Base-by-base conservation (phyloP, 2,329 filamentous ascomycete genomes). In the Colletotrichum tofieldiae region DNA sequence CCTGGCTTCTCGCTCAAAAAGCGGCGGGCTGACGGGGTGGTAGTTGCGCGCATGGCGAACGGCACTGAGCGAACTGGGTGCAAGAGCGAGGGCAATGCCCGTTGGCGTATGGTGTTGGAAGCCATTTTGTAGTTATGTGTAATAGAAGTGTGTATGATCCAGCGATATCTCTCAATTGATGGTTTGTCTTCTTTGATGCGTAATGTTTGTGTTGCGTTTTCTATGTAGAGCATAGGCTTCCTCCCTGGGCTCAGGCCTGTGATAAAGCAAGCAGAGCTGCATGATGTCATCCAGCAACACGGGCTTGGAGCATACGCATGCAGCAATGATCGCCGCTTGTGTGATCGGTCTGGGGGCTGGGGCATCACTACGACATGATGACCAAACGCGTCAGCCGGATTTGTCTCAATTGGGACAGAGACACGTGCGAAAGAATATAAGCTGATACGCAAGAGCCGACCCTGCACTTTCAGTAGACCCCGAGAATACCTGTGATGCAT, bases 321-420 rank as follows among this genome's bases (percentile, higher is more conserved):
- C n/a, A 59, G 65, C 52, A 72, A 59, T 37, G 69, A 72, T 72
- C 69, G 65, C 35, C 69, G 29, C 41, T 69, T 68, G 52, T 68
- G 58, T 72, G 43, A 63, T 55, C 29, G 43, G 35, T 11, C 20
- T 51, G 23, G 37, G n/a, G 16, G 32, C 18, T 39, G 5, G n/a
- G 43, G n/a, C 29, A 16, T 54, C 35, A 68, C 52, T 37, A 63
- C 61, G 65, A 64, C 47, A 68, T 62, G 20, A 35, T 45, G 54
- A 23, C 59, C 52, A 39, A 54, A n/a, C 43, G 45, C 47, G 65
- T 41, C 55, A 56, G 29, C 18, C 32, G 11, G 41, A 23, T 32
- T 52, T n/a, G 35, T 63, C 23, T 29, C 45, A 52, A 11, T 52
- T n/a, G 16, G 35, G 26, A 41, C 32, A 16, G 20, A n/a, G 59